phyloP scores from a whole-genome alignment of 306 rosid genomes.

The Quercus dentata region DNA sequence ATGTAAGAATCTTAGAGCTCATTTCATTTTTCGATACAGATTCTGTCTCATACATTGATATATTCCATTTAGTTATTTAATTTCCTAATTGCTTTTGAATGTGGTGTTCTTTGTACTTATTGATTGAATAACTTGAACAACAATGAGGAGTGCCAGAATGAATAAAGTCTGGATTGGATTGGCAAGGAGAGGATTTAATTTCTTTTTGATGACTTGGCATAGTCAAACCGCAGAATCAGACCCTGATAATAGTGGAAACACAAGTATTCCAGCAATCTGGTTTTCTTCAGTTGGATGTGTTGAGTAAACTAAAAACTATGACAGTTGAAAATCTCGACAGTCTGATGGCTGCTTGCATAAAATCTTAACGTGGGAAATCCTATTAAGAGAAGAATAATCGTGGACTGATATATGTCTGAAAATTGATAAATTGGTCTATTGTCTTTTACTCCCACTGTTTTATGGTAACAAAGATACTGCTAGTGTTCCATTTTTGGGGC shows the following conservation, averaged over 20 bases:
- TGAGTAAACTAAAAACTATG: no score
- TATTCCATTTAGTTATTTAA: not conserved
- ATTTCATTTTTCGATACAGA: slow-evolving; percentile 11
- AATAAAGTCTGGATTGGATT: slow-evolving; percentile 10
- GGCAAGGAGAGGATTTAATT: no score
- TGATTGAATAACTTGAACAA: not conserved
- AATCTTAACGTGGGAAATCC: not conserved
- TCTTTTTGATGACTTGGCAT: no score
- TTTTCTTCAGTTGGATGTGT: no score
- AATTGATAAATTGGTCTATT: not conserved
- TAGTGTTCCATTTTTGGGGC: not conserved
- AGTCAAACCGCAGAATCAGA: no score
- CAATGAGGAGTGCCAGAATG: slow-evolving; percentile 5
- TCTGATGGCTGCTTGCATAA: not conserved
- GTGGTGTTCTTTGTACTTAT: not conserved
- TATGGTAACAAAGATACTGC: not conserved
- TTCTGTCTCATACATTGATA: slow-evolving; percentile 16
- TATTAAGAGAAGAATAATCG: not conserved
- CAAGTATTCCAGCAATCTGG: no score
- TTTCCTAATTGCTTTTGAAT: slow-evolving; percentile 6
- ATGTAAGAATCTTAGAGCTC: slow-evolving; percentile 34
- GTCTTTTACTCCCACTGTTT: not conserved
- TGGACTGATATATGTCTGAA: not conserved
- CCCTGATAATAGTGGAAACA: no score
- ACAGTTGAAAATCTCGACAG: not conserved